A percentile compares a stretch with the other conserved stretches of the same genome.
These are phyloP conservation scores for Ulota crispa DNA, from an alignment of 225 moss, liverwort and hornwort species.

Conservation along the genomic window DNA sequence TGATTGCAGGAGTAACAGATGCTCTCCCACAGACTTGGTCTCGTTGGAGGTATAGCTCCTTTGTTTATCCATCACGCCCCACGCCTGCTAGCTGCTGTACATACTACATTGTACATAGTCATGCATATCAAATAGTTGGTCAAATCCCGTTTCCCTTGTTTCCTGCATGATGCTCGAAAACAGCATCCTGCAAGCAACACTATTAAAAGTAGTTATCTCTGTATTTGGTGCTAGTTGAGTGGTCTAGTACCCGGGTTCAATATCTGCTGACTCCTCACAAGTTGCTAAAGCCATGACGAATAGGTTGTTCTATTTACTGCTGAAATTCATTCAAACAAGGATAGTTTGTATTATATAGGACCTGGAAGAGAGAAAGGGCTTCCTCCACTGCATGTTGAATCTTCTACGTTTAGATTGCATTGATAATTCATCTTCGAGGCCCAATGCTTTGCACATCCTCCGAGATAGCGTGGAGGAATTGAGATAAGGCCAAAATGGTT, in stretches of 20 bases:
- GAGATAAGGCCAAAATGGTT: conserved; percentile 11
- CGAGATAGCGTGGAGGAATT: background rate
- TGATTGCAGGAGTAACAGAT: conserved; percentile 25
- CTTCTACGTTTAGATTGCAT: background rate
- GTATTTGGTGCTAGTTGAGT: background rate
- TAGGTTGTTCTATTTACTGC: background rate
- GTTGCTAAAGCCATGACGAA: background rate
- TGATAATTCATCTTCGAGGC: background rate
- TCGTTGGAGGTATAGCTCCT: background rate
- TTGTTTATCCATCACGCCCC: conserved; percentile 1
- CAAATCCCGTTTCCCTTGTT: background rate
- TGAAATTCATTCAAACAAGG: background rate
- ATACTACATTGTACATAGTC: too few species aligned
- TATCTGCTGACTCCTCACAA: background rate
- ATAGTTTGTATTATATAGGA: background rate
- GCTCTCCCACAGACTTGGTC: conserved; percentile 11
- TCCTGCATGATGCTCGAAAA: conserved; percentile 10
- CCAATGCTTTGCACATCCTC: background rate
- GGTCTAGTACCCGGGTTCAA: background rate
- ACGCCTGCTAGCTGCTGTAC: background rate
- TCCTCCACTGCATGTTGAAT: background rate
- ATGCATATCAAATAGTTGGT: background rate
- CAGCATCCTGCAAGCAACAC: background rate
- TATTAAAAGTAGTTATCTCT: background rate
- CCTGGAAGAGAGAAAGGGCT: background rate